Evolutionary conservation across 352 stramenopile genomes (phyloP), one percentile per base, ranked within the genome.

Genomic region (Thraustochytrium sp.): DNA sequence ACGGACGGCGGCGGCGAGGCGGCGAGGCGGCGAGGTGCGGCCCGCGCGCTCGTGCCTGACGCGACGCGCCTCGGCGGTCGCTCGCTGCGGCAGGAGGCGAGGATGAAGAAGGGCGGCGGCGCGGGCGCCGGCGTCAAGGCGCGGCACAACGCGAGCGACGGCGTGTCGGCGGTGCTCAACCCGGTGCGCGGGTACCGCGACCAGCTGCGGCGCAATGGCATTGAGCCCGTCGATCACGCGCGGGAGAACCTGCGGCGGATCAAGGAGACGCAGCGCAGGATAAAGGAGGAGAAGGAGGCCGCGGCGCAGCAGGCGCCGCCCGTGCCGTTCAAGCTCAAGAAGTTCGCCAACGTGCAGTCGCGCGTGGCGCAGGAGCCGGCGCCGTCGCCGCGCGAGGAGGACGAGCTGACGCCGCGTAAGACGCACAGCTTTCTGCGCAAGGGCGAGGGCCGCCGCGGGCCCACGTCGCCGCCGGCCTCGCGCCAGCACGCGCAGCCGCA

Each of bases 291-390:
- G 61, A 31, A 51, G 26, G 61, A 78, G 53, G 62, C 42, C 21
- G 31, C 53, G 42, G 63, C 40, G 8, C 72, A 77, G 40, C 48
- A 72, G 23, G 68, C 31, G 18, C 36, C 37, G 40, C 62, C 62
- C 5, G 40, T 26, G n/a, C 63, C 51, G 0, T 82, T 62, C 77
- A 85, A 85, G 63, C 44, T 85, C 26, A 85, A 85, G 31, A 77
- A 80, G 37, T 85, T 85, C 53, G 36, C 54, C 21, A 65, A 85
- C 38, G 77, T 85, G 37, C 18, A 75, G 29, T 75, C 55, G 8
- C 62, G 34, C 21, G 11, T 48, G 23, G 23, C 16, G n/a, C 18
- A 83, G 44, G 46, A 68, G 26, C 40, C 11, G 51, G 9, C 13
- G 37, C 65, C 21, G 49, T 55, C 36, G 62, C 62, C 46, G 9